phyloP scores from a whole-genome alignment of 345 rosid species.

The Camelina neglecta region DNA sequence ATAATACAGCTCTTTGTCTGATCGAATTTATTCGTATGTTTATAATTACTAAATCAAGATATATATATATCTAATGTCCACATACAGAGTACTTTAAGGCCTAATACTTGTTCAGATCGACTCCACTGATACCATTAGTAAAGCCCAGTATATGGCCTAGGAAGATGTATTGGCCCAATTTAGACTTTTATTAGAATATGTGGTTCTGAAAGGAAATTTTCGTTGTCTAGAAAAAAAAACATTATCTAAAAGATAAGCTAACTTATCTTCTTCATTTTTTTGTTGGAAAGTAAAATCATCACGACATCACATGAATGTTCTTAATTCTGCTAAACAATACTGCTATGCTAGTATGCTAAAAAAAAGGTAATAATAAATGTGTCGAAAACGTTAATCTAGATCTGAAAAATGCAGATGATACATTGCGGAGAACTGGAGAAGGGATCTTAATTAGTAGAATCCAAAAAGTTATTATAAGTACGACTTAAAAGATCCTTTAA shows the following conservation, averaged over 20 bases:
- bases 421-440: too few relatives aligned
- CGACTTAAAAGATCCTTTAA: too few relatives aligned
- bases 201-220: not conserved
- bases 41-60: not conserved
- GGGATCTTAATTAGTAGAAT: too few relatives aligned
- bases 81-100: not conserved
- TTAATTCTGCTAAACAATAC: not conserved
- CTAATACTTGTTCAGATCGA: not conserved
- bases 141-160: not conserved
- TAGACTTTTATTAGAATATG: not conserved
- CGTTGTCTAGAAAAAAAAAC: not conserved
- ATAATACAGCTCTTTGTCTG: not conserved
- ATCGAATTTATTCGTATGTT: not conserved
- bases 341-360: not conserved
- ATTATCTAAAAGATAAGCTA: not conserved
- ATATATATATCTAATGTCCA: not conserved
- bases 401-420: too few relatives aligned
- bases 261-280: too few relatives aligned
- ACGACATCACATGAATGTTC: not conserved
- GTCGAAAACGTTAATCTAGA: not conserved
- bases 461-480: too few relatives aligned
- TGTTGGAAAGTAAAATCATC: not conserved
- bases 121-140: not conserved
- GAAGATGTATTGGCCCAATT: not conserved
- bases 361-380: not conserved